A percentile compares a stretch with the other conserved stretches of the same genome.
Evolutionary conservation across 1,139 yeast genomes (phyloP).

Genomic region (Saccharomyces uvarum): DNA sequence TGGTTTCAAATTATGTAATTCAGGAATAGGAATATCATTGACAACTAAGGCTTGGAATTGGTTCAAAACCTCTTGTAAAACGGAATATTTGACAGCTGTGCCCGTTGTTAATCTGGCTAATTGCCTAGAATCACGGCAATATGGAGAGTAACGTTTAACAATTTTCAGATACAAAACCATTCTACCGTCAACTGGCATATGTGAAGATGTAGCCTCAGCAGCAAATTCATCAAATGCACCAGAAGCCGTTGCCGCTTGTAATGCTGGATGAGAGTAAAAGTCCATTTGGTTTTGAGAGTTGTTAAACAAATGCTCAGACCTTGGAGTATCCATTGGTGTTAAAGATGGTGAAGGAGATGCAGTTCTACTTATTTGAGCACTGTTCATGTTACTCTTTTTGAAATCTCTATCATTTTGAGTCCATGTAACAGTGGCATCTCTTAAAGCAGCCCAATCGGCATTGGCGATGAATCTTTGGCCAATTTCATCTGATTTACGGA

Average conservation of each 20-base stretch:
- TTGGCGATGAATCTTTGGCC: conserved; percentile 59
- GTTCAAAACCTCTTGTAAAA: conserved; percentile 34
- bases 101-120: conserved; percentile 37
- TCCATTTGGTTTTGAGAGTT: conserved; percentile 20
- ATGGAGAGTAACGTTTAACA: conserved; percentile 44
- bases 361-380: conserved; percentile 9
- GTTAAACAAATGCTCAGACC: conserved; percentile 3
- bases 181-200: conserved; percentile 36
- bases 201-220: conserved; percentile 9
- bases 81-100: conserved; percentile 37
- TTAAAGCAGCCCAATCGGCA: conserved; percentile 83
- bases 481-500: conserved; percentile 45
- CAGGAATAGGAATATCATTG: conserved; percentile 36
- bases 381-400: conserved; percentile 8
- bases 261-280: conserved; percentile 30
- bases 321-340: conserved; percentile 1
- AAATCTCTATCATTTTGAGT: conserved; percentile 23
- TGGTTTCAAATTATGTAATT: conserved; percentile 28
- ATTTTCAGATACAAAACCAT: conserved; percentile 51
- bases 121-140: conserved; percentile 41
- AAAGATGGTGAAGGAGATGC: conserved; percentile 12
- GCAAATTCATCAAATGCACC: conserved; percentile 33
- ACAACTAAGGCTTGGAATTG: conserved; percentile 34
- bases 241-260: conserved; percentile 34
- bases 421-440: conserved; percentile 63